A percentile compares a stretch with the other conserved stretches of the same genome.
Conservation (phyloP, 345 rosid species). For the Durio zibethinus region DNA sequence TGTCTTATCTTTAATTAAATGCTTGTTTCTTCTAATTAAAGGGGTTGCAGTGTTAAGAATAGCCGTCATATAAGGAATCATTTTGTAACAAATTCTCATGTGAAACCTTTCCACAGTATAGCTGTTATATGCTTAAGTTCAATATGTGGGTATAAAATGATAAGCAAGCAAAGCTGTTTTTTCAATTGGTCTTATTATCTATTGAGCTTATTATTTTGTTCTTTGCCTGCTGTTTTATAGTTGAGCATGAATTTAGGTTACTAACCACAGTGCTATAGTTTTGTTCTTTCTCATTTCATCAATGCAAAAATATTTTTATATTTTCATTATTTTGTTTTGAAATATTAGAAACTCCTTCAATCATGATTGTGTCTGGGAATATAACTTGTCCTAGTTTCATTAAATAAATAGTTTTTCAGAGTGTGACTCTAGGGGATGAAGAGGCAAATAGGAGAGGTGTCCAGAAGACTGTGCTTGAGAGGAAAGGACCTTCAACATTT, state of each 20-base stretch:
- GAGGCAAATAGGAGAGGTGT: slow-evolving; percentile 85
- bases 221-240: not conserved
- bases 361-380: too few species aligned
- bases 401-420: slow-evolving; percentile 35
- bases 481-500: slow-evolving; percentile 87
- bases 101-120: not conserved
- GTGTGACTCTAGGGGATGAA: slow-evolving; percentile 88
- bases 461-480: slow-evolving; percentile 81
- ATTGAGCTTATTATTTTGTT: not conserved
- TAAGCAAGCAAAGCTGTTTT: not conserved
- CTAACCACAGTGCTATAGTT: not conserved
- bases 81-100: not conserved
- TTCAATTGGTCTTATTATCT: not conserved
- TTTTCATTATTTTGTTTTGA: not conserved
- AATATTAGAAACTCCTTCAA: not conserved
- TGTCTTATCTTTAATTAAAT: not conserved
- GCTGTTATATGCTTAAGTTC: not conserved
- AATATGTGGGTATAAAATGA: not conserved
- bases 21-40: not conserved
- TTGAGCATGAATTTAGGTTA: not conserved
- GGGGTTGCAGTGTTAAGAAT: not conserved
- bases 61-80: not conserved
- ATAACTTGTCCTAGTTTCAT: too few species aligned
- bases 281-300: slow-evolving; percentile 5
- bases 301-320: not conserved